Evolutionary conservation across 106 monocot genomes (phyloP), one percentile per base, ranked within the genome.

Genomic region (Phalaenopsis equestris): DNA sequence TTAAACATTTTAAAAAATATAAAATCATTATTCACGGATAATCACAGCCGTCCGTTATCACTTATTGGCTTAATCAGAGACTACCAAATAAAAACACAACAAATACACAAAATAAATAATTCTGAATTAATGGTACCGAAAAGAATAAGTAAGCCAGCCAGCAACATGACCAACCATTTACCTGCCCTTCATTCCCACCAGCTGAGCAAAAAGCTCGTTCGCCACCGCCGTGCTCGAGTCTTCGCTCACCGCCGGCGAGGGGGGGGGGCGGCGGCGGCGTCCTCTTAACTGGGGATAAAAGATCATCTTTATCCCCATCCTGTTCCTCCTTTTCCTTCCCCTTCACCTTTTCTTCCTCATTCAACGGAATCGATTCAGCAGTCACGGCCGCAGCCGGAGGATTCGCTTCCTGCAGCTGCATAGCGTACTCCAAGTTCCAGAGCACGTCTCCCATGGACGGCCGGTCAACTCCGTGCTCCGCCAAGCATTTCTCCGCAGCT

Each of bases 131-230:
- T 30, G 5, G 43, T 45, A 45, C 43, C 6, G 30, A 45, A 45
- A 45, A 45, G 0, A 45, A 6, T 6, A 57, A 57, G 15, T 3
- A 30, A 30, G 30, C 30, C 30, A 19, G 56, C 56, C 8, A 57
- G 17, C 56, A 8, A 3, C 43, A 6, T 45, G 5, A 45, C 6
- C 0, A 45, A 67, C 1, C 41, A 38, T 18, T 80, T 58, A 86
- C 86, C 86, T 86, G 14, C 86, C 86, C 75, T 82, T 72, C 86
- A 86, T 86, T 42, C 76, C 86, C 6, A 82, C 78, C 9, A 86
- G 67, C 64, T 86, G 86, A 6, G 75, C 82, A 41, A 86, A 86
- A 12, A 86, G 19, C 82, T 86, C 86, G 43, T 79, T 79, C 49
- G 86, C 82, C 24, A 76, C 79, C 6, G 79, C 70, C 36, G 86